Percentiles rank a stretch among this genome's conserved stretches.
These are phyloP conservation scores for Alternaria consortialis DNA, from an alignment of 2,329 filamentous ascomycete species.

Conservation along the genomic window DNA sequence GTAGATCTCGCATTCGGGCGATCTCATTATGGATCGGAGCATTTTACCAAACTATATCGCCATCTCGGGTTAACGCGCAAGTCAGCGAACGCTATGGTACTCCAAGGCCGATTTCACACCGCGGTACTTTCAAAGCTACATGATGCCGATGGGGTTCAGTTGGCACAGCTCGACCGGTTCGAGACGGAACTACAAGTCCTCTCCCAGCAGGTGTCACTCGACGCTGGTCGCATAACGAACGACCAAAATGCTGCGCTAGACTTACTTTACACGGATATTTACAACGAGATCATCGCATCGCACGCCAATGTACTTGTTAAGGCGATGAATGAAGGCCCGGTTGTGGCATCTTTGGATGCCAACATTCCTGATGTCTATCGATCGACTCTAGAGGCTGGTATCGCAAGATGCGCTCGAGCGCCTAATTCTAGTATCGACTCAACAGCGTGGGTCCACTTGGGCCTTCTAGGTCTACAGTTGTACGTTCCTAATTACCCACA, in stretches of 20 bases:
- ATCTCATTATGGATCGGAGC: constrained; percentile 20
- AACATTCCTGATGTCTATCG: constrained; percentile 45
- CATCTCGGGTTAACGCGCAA: constrained; percentile 37
- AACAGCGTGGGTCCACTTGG: constrained; percentile 76
- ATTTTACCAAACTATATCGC: constrained; percentile 36
- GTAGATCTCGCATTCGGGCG: constrained; percentile 14
- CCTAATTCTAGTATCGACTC: constrained; percentile 40
- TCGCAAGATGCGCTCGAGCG: constrained; percentile 21
- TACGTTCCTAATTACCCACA: constrained; percentile 88
- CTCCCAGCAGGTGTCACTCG: constrained; percentile 46
- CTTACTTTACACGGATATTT: constrained; percentile 34
- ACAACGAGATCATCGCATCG: constrained; percentile 32
- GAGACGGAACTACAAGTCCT: constrained; percentile 52
- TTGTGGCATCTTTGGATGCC: constrained; percentile 22
- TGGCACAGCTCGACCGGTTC: constrained; percentile 54
- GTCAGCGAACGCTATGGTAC: constrained; percentile 31
- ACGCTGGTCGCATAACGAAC: constrained; percentile 45
- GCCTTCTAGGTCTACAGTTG: constrained; percentile 75
- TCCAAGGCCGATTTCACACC: constrained; percentile 42
- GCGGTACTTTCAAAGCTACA: constrained; percentile 41
- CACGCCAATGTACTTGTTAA: constrained; percentile 29
- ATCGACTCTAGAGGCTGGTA: constrained; percentile 33
- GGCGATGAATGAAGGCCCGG: not conserved
- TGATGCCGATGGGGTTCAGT: constrained; percentile 47
- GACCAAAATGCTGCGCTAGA: constrained; percentile 43